Percentiles rank a stretch among this genome's conserved stretches.
These are phyloP conservation scores for Exobasidium rhododendri DNA, from an alignment of 1,284 basidiomycete genomes.

Conservation along the genomic window DNA sequence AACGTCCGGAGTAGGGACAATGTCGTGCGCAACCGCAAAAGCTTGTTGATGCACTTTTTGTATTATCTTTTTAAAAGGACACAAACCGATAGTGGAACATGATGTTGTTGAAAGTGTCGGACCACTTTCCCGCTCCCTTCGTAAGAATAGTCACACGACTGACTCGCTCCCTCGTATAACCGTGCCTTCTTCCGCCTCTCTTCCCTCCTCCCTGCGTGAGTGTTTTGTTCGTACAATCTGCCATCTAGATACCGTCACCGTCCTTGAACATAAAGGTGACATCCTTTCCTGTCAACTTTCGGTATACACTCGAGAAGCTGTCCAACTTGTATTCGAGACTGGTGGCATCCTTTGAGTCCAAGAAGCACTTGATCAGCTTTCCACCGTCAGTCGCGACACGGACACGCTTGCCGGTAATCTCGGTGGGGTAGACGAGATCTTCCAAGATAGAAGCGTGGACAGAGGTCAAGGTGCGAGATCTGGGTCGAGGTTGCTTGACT, in stretches of 20 bases:
- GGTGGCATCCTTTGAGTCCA: constrained; percentile 97
- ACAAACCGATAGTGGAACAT: background rate
- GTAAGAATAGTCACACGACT: no score
- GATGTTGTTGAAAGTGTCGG: background rate
- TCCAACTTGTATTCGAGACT: constrained; percentile 99
- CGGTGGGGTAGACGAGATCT: constrained; percentile 97
- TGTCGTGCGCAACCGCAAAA: no score
- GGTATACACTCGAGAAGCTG: constrained; percentile 91
- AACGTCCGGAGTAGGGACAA: no score
- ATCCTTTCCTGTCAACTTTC: constrained; percentile 88
- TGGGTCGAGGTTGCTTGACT: constrained; percentile 92
- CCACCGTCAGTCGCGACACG: constrained; percentile 59
- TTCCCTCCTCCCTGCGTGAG: background rate
- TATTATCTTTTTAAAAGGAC: background rate
- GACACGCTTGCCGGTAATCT: constrained; percentile 97
- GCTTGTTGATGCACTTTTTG: no score
- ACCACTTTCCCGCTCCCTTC: no score
- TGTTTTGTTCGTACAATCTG: background rate
- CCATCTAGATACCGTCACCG: constrained; percentile 4
- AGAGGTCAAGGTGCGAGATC: constrained; percentile 91
- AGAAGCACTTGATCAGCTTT: constrained; percentile 62
- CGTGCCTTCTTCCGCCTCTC: background rate
- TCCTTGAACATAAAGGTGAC: constrained; percentile 59
- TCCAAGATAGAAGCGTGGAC: constrained; percentile 98
- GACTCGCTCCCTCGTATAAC: no score